Evolutionary conservation across 331 rosid species (phyloP).

Genomic region (Saraca asoca): DNA sequence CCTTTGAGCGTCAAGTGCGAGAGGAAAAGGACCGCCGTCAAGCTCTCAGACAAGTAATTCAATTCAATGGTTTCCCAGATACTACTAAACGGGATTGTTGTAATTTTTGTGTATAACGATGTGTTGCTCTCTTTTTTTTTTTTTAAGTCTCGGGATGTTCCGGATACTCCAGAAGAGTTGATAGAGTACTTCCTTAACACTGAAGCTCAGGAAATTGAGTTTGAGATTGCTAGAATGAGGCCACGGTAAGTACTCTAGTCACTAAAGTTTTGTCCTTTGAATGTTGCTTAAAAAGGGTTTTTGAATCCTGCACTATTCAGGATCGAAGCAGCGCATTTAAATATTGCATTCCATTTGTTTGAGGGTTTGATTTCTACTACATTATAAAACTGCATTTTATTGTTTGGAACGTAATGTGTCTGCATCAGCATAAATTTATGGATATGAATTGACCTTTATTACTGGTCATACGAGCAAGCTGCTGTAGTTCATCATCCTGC

Average conservation of each 20-base stretch:
- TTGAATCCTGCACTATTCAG: background rate
- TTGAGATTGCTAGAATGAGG: slow-evolving; percentile 83
- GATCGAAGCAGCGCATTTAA: background rate
- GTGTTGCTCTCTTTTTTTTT: slow-evolving; percentile 1
- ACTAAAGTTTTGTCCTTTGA: background rate
- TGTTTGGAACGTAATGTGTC: too few relatives aligned
- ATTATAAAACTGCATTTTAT: background rate
- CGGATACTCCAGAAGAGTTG: slow-evolving; percentile 59
- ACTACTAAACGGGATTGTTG: background rate
- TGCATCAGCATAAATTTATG: background rate
- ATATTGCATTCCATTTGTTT: background rate
- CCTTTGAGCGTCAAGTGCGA: slow-evolving; percentile 61
- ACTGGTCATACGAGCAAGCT: background rate
- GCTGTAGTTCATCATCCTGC: background rate
- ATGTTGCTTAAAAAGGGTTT: background rate
- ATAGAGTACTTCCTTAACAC: slow-evolving; percentile 85
- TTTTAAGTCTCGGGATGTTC: slow-evolving; percentile 64
- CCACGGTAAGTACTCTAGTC: slow-evolving; percentile 44
- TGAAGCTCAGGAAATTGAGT: slow-evolving; percentile 86
- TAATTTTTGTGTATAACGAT: background rate
- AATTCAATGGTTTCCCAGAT: background rate
- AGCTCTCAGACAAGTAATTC: slow-evolving; percentile 62
- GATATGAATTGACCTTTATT: background rate
- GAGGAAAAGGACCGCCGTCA: slow-evolving; percentile 83
- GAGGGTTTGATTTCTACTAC: background rate